Evolutionary conservation across 257 asterid genomes (phyloP), one percentile per base, ranked within the genome.

Genomic region (Agastache rugosa): DNA sequence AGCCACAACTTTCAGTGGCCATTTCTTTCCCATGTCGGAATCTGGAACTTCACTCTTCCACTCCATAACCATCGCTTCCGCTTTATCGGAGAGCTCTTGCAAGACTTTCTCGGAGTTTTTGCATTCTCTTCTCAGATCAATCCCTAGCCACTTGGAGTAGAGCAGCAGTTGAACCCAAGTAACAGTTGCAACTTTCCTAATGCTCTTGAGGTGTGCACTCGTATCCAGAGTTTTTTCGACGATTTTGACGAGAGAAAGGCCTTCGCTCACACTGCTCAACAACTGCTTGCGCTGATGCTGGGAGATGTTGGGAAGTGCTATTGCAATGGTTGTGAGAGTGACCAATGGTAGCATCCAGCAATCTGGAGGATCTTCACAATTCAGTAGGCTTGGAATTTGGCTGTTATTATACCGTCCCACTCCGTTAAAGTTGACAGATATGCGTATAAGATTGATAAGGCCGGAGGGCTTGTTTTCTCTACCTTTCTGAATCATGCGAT

Each of bases 341-440:
- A 79, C 82, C 11, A 83, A 25, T 0, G 78, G 78, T 9, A 79
- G 58, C 15, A 75, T 22, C 86, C 86, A 82, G 34, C 78, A 79
- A 48, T 76, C 58, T 0, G 77, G 79, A 67, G 72, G 77, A 54
- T 79, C 75, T 44, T 59, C 71, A 44, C 39, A 69, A 73, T n/a
- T n/a, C n/a, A 72, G 45, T 27, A 72, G 19, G 22, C 37, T 64
- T 4, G 77, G 72, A 51, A 76, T 27, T 47, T 16, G 56, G 10
- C 5, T 11, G 10, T 48, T 71, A 25, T 78, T 79, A 2, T 71
- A 78, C 47, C 63, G 51, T 11, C 23, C 58, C 11, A 77, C 71
- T 4, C 82, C 77, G 6, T 41, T 37, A 11, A 77, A 77, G 41
- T 41, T 45, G 9, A 2, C 41, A 19, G 45, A 65, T 55, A 42